A percentile compares a stretch with the other conserved stretches of the same genome.
Evolutionary conservation across 2,329 filamentous ascomycete genomes (phyloP).

Genomic region (Hirsutella rhossiliensis): DNA sequence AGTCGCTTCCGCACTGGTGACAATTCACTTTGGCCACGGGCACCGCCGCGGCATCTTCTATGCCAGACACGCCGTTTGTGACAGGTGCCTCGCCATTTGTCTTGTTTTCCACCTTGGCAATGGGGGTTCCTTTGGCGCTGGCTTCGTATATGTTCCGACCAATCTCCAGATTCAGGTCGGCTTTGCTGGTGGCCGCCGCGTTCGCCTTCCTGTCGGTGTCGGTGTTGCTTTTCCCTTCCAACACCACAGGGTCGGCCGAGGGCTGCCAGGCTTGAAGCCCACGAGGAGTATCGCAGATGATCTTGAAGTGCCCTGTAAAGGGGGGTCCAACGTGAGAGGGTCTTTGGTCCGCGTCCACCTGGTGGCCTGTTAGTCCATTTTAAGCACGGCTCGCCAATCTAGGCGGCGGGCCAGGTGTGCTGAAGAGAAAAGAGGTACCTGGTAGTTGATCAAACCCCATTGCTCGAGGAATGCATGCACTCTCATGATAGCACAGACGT

Average conservation of each 20-base stretch:
- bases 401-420: too few relatives aligned
- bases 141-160: slow-evolving; percentile 93
- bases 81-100: slow-evolving; percentile 61
- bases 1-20: slow-evolving; percentile 86
- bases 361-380: slow-evolving; percentile 1
- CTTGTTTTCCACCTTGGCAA: slow-evolving; percentile 59
- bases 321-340: slow-evolving; percentile 93
- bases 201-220: slow-evolving; percentile 66
- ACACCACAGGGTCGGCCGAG: slow-evolving; percentile 58
- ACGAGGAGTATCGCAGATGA: slow-evolving; percentile 89
- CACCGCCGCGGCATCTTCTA: slow-evolving; percentile 52
- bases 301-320: slow-evolving; percentile 94
- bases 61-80: slow-evolving; percentile 50
- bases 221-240: slow-evolving; percentile 46
- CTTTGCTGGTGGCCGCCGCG: slow-evolving; percentile 55
- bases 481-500: slow-evolving; percentile 98
- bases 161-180: slow-evolving; percentile 82
- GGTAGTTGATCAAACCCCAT: slow-evolving; percentile 98
- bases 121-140: slow-evolving; percentile 63
- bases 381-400: too few relatives aligned
- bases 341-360: slow-evolving; percentile 93
- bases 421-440: slow-evolving; percentile 44
- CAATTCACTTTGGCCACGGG: slow-evolving; percentile 65
- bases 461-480: slow-evolving; percentile 97
- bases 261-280: slow-evolving; percentile 94